Evolutionary conservation across 331 rosid genomes (phyloP).

Genomic region (Acacia pycnantha): DNA sequence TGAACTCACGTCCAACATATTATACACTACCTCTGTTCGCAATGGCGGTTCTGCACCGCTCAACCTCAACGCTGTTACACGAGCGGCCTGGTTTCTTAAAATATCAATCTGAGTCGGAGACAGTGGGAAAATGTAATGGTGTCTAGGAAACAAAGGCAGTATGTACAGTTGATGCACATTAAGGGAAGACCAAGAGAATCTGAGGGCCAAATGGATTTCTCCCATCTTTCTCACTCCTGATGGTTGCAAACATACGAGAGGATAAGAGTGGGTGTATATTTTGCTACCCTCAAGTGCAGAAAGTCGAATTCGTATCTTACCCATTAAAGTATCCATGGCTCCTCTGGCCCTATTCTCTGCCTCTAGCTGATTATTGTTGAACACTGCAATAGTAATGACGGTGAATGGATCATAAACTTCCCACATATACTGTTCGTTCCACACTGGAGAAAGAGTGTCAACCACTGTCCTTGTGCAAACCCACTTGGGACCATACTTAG

Average conservation of each 20-base stretch:
- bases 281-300: conserved; percentile 20
- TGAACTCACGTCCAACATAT: conserved; percentile 25
- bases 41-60: conserved; percentile 31
- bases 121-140: conserved; percentile 30
- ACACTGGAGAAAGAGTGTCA: conserved; percentile 24
- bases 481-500: conserved; percentile 43
- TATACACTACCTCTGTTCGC: conserved; percentile 27
- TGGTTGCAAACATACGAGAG: conserved; percentile 31
- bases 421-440: conserved; percentile 46
- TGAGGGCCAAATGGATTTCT: conserved; percentile 39
- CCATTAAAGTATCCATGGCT: conserved; percentile 27
- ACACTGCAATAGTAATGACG: conserved; percentile 32
- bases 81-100: conserved; percentile 25
- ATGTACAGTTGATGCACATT: neutral
- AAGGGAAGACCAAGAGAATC: conserved; percentile 30
- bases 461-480: conserved; percentile 29
- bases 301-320: conserved; percentile 35
- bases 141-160: conserved; percentile 24
- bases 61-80: conserved; percentile 18
- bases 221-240: conserved; percentile 35
- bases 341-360: conserved; percentile 18
- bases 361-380: conserved; percentile 35
- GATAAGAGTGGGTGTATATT: conserved; percentile 39
- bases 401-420: conserved; percentile 43
- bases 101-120: conserved; percentile 22